A percentile compares a stretch with the other conserved stretches of the same genome.
phyloP scores from a whole-genome alignment of 2,329 filamentous ascomycete species.

The Diaporthe citrichinensis region DNA sequence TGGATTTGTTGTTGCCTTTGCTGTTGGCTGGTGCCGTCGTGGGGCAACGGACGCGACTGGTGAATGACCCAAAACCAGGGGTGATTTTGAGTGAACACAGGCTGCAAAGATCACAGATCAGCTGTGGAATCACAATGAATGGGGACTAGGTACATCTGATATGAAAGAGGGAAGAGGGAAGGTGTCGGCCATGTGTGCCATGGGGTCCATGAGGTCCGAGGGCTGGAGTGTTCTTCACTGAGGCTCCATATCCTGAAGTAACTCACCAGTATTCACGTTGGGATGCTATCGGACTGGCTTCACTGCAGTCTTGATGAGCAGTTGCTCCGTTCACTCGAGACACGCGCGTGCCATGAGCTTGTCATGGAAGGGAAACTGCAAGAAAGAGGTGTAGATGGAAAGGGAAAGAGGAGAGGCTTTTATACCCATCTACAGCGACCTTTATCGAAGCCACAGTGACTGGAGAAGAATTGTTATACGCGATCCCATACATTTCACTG shows the following conservation, averaged over 20 bases:
- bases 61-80: neutral
- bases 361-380: neutral
- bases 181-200: neutral
- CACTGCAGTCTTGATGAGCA: neutral
- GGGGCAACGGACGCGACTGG: neutral
- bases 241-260: neutral
- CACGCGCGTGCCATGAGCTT: neutral
- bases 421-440: neutral
- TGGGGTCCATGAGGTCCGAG: neutral
- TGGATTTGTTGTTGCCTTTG: neutral
- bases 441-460: neutral
- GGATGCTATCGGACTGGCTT: neutral
- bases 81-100: neutral
- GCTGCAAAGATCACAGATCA: neutral
- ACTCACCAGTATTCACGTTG: neutral
- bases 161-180: neutral
- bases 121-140: neutral
- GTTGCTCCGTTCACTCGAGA: neutral
- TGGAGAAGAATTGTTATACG: neutral
- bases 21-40: neutral
- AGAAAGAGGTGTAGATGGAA: neutral
- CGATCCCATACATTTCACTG: neutral
- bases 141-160: neutral
- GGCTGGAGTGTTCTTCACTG: neutral
- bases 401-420: neutral